A percentile compares a stretch with the other conserved stretches of the same genome.
Conservation (phyloP, 371 early-diverging fungal species). For the Circinella minor region DNA sequence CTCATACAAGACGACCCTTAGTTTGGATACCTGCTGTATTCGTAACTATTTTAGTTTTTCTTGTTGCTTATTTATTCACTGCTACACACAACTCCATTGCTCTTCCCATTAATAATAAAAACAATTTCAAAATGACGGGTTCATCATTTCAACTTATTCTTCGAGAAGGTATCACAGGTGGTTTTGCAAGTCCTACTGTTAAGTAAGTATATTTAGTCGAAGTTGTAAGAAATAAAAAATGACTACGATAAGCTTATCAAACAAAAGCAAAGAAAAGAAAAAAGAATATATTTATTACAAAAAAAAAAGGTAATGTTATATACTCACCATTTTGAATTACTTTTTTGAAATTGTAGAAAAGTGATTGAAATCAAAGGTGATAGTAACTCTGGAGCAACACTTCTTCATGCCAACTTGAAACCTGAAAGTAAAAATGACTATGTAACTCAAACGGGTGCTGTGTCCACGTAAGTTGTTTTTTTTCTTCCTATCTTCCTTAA, state of each 20-base stretch:
- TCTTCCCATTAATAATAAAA: no score
- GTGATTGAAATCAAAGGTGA: slow-evolving; percentile 45
- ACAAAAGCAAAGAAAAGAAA: no score
- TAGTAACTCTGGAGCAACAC: slow-evolving; percentile 29
- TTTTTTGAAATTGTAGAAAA: slow-evolving; percentile 26
- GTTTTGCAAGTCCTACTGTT: slow-evolving; percentile 43
- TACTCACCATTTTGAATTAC: slow-evolving; percentile 2
- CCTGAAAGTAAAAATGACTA: slow-evolving; percentile 38
- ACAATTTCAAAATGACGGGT: slow-evolving; percentile 14
- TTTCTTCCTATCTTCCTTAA: background rate
- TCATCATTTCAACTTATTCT: slow-evolving; percentile 31
- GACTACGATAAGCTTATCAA: background rate
- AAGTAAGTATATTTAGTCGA: slow-evolving; percentile 32
- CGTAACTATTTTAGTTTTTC: background rate
- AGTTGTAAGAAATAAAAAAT: background rate
- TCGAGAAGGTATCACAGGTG: slow-evolving; percentile 50
- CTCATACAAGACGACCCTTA: background rate
- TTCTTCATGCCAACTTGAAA: slow-evolving; percentile 39
- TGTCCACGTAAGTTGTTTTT: slow-evolving; percentile 32
- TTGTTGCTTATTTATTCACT: background rate
- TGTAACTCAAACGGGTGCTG: slow-evolving; percentile 24
- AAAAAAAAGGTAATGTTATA: no score
- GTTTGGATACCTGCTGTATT: slow-evolving; percentile 3
- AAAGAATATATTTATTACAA: no score
- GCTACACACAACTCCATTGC: background rate